phyloP scores from a whole-genome alignment of 257 asterid species.

The Nicotiana otophora region DNA sequence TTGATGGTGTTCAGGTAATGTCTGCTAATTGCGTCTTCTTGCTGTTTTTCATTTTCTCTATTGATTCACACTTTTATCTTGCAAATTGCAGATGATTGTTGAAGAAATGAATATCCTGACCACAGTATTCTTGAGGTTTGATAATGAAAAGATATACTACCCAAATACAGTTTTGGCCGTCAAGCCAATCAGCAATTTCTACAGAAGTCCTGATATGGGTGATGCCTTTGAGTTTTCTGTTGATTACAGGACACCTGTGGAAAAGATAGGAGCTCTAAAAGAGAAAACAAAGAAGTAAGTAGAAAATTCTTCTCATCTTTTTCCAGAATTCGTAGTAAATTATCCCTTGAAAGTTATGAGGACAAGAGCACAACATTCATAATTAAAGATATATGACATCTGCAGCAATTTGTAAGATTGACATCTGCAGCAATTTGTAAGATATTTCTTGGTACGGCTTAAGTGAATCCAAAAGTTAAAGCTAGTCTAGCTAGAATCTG shows the following conservation, averaged over 20 bases:
- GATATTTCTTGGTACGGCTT: background rate
- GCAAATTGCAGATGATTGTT: conserved; percentile 55
- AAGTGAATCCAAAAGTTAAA: background rate
- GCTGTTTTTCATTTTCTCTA: background rate
- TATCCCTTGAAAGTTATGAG: background rate
- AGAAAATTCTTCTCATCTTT: background rate
- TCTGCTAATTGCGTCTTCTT: background rate
- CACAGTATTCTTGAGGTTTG: conserved; percentile 56
- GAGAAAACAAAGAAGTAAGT: conserved; percentile 63
- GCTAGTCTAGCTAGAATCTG: background rate
- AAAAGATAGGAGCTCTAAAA: conserved; percentile 64
- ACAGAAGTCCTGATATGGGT: conserved; percentile 91
- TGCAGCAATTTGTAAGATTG: background rate
- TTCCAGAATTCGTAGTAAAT: background rate
- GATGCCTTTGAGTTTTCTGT: conserved; percentile 66
- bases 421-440: background rate
- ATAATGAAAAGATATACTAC: conserved; percentile 62
- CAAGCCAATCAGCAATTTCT: conserved; percentile 80
- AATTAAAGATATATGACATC: background rate
- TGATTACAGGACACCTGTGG: conserved; percentile 67
- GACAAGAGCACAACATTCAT: background rate
- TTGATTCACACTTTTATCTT: background rate
- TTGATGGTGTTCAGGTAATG: conserved; percentile 77
- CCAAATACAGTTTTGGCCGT: conserved; percentile 79
- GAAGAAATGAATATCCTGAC: conserved; percentile 88